phyloP scores from a whole-genome alignment of 1,284 basidiomycete species.

The Anthracocystis walkeri region DNA sequence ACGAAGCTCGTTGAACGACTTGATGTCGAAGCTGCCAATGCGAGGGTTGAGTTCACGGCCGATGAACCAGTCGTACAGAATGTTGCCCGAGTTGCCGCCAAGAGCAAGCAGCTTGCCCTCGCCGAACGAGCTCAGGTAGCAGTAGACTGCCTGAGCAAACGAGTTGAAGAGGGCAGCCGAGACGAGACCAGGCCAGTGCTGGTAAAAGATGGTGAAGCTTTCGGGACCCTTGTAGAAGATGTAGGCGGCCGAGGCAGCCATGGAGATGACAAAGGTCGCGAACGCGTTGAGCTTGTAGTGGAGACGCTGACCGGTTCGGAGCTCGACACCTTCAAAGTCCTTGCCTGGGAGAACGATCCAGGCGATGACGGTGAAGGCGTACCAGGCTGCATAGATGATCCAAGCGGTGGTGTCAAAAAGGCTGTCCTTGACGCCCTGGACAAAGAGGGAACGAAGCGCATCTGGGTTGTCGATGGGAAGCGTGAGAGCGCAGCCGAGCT shows the following conservation, averaged over 20 bases:
- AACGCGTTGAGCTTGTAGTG: conserved; percentile 97
- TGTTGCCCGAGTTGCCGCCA: conserved; percentile 89
- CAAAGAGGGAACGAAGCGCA: conserved; percentile 36
- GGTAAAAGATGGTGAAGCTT: conserved; percentile 87
- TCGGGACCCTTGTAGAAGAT: conserved; percentile 81
- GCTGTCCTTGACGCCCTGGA: conserved; percentile 49
- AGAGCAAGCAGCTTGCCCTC: conserved; percentile 79
- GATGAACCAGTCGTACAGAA: conserved; percentile 95
- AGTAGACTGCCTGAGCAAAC: conserved; percentile 75
- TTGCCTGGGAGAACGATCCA: conserved; percentile 90
- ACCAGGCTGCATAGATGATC: conserved; percentile 87
- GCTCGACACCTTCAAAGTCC: conserved; percentile 80
- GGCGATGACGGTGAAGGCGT: conserved; percentile 83
- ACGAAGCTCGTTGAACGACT: conserved; percentile 84
- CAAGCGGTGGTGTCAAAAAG: conserved; percentile 85
- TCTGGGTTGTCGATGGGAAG: conserved; percentile 49
- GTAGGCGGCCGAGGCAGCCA: conserved; percentile 75
- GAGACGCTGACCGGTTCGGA: conserved; percentile 82
- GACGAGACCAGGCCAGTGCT: conserved; percentile 89
- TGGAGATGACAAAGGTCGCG: conserved; percentile 77
- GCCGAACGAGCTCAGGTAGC: conserved; percentile 81
- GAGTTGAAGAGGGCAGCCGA: conserved; percentile 87
- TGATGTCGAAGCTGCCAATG: conserved; percentile 90
- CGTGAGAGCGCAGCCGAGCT: conserved; percentile 59
- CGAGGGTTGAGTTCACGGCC: conserved; percentile 93